Percentiles rank a stretch among this genome's conserved stretches.
Evolutionary conservation across 495 filamentous ascomycete genomes (phyloP).

Genomic region (Aspergillus ostianus): DNA sequence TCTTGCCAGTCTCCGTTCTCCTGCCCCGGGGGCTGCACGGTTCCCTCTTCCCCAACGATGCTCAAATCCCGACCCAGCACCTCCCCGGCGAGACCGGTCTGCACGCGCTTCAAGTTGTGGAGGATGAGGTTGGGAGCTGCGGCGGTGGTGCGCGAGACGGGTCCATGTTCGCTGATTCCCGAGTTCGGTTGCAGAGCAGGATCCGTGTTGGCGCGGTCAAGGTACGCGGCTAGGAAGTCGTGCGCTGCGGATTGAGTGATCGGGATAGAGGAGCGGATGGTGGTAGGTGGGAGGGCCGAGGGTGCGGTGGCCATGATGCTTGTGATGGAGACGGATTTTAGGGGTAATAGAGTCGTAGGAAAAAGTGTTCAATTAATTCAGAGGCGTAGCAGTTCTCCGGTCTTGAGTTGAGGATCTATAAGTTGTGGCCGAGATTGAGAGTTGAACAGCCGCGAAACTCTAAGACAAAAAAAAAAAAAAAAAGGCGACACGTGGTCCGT

Average conservation of each 20-base stretch:
- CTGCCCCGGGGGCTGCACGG: slow-evolving; percentile 2
- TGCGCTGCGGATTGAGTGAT: slow-evolving; percentile 54
- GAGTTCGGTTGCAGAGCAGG: slow-evolving; percentile 68
- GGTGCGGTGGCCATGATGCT: slow-evolving; percentile 38
- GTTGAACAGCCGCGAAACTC: slow-evolving; percentile 3
- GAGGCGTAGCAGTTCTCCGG: background rate
- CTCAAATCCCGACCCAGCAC: slow-evolving; percentile 49
- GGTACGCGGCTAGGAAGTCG: slow-evolving; percentile 56
- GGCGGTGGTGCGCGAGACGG: slow-evolving; percentile 52
- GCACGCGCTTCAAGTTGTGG: slow-evolving; percentile 64
- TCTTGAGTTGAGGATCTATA: background rate
- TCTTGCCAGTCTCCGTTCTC: slow-evolving; percentile 48
- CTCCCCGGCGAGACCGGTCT: slow-evolving; percentile 62
- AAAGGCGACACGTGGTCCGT: slow-evolving; percentile 28
- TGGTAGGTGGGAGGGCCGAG: slow-evolving; percentile 47
- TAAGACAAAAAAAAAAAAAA: slow-evolving; percentile 18
- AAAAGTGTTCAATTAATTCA: background rate
- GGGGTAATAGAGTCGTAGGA: background rate
- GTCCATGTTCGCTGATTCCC: slow-evolving; percentile 59
- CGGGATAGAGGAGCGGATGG: slow-evolving; percentile 39
- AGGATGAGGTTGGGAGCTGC: slow-evolving; percentile 56
- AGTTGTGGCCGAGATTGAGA: slow-evolving; percentile 1
- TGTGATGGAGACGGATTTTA: slow-evolving; percentile 16
- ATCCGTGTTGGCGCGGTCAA: slow-evolving; percentile 50
- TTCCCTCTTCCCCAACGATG: slow-evolving; percentile 24